A percentile compares a stretch with the other conserved stretches of the same genome.
phyloP scores from a whole-genome alignment of 1,139 yeast genomes.

The Geotrichum fermentans region DNA sequence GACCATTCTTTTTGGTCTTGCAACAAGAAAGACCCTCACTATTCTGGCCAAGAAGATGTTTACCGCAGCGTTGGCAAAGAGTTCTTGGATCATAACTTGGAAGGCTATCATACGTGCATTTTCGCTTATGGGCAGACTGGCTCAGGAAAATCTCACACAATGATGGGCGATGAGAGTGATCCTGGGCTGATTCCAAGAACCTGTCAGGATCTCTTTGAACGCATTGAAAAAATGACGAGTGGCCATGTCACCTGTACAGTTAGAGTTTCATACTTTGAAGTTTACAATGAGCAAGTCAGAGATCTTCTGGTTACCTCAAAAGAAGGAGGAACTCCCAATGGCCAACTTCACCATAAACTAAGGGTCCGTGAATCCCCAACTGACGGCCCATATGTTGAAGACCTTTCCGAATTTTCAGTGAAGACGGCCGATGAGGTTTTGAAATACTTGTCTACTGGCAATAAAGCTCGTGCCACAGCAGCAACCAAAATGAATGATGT shows the following conservation, averaged over 20 bases:
- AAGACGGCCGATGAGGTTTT: constrained; percentile 45
- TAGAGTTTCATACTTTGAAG: constrained; percentile 59
- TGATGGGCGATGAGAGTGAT: constrained; percentile 55
- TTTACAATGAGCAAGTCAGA: constrained; percentile 65
- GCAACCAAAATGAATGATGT: constrained; percentile 61
- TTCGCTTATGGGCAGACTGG: constrained; percentile 78
- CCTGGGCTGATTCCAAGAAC: constrained; percentile 61
- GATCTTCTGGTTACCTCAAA: constrained; percentile 43
- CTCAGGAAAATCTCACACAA: constrained; percentile 66
- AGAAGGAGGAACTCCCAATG: constrained; percentile 13
- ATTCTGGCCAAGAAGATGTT: constrained; percentile 47
- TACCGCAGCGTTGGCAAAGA: constrained; percentile 54
- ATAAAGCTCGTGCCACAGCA: constrained; percentile 56
- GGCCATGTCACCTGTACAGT: constrained; percentile 50
- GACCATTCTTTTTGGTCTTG: constrained; percentile 59
- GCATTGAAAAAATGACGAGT: constrained; percentile 40
- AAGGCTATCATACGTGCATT: constrained; percentile 69
- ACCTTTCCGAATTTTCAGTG: constrained; percentile 48
- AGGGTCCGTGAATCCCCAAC: constrained; percentile 57
- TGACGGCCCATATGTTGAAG: constrained; percentile 68
- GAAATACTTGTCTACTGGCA: constrained; percentile 45
- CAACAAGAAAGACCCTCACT: constrained; percentile 36
- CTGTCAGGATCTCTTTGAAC: constrained; percentile 50
- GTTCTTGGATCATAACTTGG: constrained; percentile 56
- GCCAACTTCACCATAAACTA: constrained; percentile 34